phyloP scores from a whole-genome alignment of 768 basidiomycete species.

The Phylloporus sp. region DNA sequence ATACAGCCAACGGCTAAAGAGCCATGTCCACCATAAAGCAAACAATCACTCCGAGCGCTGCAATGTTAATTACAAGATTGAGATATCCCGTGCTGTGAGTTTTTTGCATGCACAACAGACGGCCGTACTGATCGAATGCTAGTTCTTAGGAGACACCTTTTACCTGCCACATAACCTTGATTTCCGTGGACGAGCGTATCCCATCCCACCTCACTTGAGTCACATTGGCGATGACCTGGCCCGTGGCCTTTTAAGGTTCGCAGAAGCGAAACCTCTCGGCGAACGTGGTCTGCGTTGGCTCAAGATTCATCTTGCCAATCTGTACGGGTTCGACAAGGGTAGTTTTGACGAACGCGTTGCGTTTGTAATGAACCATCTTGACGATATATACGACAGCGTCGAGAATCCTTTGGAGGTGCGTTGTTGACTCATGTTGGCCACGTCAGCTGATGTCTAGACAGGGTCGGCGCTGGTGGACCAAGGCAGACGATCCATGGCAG shows the following conservation, averaged over 20 bases:
- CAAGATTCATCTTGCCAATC: constrained; percentile 90
- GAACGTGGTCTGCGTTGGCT: constrained; percentile 88
- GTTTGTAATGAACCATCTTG: constrained; percentile 69
- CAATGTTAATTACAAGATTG: constrained; percentile 92
- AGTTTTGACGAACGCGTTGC: constrained; percentile 88
- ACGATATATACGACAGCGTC: constrained; percentile 80
- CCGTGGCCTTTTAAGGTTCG: constrained; percentile 83
- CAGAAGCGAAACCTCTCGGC: constrained; percentile 73
- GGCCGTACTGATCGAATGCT: neutral
- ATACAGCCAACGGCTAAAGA: constrained; percentile 54
- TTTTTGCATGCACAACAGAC: neutral
- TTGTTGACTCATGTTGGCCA: constrained; percentile 5
- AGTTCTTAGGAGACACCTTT: constrained; percentile 86
- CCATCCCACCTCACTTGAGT: constrained; percentile 91
- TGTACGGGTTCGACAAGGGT: constrained; percentile 93
- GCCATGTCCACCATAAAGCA: constrained; percentile 55
- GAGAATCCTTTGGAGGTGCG: constrained; percentile 71
- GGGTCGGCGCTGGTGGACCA: constrained; percentile 84
- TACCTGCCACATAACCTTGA: constrained; percentile 96
- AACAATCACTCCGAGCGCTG: constrained; percentile 91
- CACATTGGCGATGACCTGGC: constrained; percentile 95
- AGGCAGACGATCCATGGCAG: constrained; percentile 97
- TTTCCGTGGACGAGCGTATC: constrained; percentile 96
- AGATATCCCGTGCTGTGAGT: constrained; percentile 87
- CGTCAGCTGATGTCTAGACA: constrained; percentile 24